These are phyloP conservation scores for Fusarium camptoceras DNA, from an alignment of 2,329 filamentous ascomycete genomes.

Conservation along the genomic window DNA sequence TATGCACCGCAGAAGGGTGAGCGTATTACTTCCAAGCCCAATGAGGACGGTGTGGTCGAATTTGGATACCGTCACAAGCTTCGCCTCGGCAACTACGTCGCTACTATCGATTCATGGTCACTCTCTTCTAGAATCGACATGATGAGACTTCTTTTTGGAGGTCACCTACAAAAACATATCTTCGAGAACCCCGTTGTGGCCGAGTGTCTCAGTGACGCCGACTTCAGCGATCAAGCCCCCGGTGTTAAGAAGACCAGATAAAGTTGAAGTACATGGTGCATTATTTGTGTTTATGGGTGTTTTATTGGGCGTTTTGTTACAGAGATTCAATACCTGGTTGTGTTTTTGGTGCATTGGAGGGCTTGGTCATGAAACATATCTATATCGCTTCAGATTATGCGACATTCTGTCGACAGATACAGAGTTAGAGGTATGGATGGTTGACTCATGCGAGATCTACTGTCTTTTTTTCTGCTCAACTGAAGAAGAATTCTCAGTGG, in stretches of 20 bases:
- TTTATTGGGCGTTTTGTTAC: slow-evolving; percentile 26
- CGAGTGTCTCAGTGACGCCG: slow-evolving; percentile 54
- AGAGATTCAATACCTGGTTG: slow-evolving; percentile 22
- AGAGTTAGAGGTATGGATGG: not conserved
- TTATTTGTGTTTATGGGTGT: slow-evolving; percentile 4
- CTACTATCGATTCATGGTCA: slow-evolving; percentile 65
- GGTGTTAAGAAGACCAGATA: slow-evolving; percentile 27
- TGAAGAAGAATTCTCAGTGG: not conserved
- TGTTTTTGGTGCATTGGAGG: not conserved
- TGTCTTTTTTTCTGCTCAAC: not conserved
- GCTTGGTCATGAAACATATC: not conserved
- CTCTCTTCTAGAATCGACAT: slow-evolving; percentile 61
- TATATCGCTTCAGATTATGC: not conserved
- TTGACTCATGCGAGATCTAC: not conserved
- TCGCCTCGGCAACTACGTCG: slow-evolving; percentile 58
- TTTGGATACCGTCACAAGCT: slow-evolving; percentile 66
- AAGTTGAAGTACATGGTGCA: not conserved
- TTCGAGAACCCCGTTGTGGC: slow-evolving; percentile 54
- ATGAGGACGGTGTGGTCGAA: slow-evolving; percentile 58
- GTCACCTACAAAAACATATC: slow-evolving; percentile 56
- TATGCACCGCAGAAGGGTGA: slow-evolving; percentile 56
- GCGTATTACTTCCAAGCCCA: slow-evolving; percentile 55
- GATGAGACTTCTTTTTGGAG: slow-evolving; percentile 61
- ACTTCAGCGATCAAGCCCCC: slow-evolving; percentile 47
- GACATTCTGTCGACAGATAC: not conserved